Evolutionary conservation across 352 stramenopile species (phyloP).

Genomic region (Pythium dissotocum): DNA sequence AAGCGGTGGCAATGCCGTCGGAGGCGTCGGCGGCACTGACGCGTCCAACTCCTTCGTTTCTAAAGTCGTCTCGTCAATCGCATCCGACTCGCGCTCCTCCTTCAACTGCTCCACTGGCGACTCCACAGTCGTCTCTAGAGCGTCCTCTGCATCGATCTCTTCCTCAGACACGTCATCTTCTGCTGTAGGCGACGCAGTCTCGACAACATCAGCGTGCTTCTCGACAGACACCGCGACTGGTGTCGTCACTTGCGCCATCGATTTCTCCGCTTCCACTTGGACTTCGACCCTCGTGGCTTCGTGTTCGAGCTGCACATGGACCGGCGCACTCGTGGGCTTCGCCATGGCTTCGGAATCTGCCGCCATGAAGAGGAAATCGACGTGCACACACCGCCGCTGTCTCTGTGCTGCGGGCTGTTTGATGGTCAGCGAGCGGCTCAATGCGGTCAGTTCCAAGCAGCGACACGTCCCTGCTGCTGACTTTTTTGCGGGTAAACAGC

Average conservation of each 20-base stretch:
- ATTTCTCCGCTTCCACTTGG: slow-evolving; percentile 18
- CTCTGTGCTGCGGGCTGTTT: background rate
- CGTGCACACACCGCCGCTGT: background rate
- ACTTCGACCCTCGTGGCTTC: slow-evolving; percentile 5
- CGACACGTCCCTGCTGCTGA: slow-evolving; percentile 11
- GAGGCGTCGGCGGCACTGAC: slow-evolving; percentile 18
- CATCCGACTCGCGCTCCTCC: slow-evolving; percentile 12
- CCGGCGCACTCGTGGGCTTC: slow-evolving; percentile 15
- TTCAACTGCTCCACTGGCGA: background rate
- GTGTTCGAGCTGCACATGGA: background rate
- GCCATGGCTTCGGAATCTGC: slow-evolving; percentile 24
- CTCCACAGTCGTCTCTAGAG: background rate
- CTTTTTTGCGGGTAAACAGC: slow-evolving; percentile 12
- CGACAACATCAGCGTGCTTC: background rate
- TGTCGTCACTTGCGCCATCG: background rate
- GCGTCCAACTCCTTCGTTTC: slow-evolving; percentile 3
- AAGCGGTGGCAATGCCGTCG: slow-evolving; percentile 22
- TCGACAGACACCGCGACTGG: background rate
- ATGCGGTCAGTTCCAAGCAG: slow-evolving; percentile 1
- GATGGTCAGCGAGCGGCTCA: slow-evolving; percentile 3
- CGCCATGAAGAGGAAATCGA: slow-evolving; percentile 12
- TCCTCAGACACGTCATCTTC: slow-evolving; percentile 8
- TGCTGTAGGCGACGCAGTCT: slow-evolving; percentile 11
- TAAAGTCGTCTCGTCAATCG: background rate
- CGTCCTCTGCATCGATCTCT: slow-evolving; percentile 6